Conservation (phyloP, 2,329 filamentous ascomycete species). For the Macrophomina phaseolina region DNA sequence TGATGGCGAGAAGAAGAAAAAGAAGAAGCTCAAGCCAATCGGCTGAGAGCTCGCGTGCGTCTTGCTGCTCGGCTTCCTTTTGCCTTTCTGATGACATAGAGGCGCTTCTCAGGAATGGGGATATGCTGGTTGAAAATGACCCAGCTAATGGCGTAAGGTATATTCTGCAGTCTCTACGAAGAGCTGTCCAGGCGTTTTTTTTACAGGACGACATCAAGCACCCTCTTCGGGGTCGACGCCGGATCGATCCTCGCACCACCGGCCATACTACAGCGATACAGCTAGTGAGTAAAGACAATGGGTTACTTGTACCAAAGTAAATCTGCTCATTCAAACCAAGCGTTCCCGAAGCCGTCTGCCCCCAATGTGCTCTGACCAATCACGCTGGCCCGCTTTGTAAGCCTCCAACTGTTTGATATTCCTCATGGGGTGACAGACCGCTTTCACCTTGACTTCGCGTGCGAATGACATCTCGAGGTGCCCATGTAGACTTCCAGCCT, state of each 20-base stretch:
- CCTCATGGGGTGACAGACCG: background rate
- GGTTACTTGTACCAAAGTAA: conserved; percentile 12
- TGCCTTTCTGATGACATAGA: background rate
- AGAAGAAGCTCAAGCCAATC: conserved; percentile 60
- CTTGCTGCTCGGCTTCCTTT: background rate
- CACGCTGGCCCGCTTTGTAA: conserved; percentile 8
- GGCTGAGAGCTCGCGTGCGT: conserved; percentile 44
- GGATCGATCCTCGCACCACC: background rate
- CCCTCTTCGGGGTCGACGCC: background rate
- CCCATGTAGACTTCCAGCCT: background rate
- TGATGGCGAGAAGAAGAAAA: conserved; percentile 51
- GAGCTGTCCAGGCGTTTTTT: conserved; percentile 11
- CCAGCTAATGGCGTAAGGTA: conserved; percentile 19
- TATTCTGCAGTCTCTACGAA: conserved; percentile 7
- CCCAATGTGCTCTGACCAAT: conserved; percentile 13
- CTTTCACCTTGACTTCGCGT: background rate
- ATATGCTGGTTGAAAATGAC: background rate
- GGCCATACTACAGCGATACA: background rate
- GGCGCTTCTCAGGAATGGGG: background rate
- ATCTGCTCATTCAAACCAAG: conserved; percentile 25
- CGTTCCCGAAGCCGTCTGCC: conserved; percentile 6
- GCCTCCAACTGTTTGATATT: background rate
- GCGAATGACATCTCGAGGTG: background rate
- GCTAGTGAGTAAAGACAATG: conserved; percentile 26
- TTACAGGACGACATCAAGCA: conserved; percentile 9